Percentiles rank a stretch among this genome's conserved stretches.
phyloP scores from a whole-genome alignment of 371 early-diverging fungal genomes.

The Funneliformis caledonium region DNA sequence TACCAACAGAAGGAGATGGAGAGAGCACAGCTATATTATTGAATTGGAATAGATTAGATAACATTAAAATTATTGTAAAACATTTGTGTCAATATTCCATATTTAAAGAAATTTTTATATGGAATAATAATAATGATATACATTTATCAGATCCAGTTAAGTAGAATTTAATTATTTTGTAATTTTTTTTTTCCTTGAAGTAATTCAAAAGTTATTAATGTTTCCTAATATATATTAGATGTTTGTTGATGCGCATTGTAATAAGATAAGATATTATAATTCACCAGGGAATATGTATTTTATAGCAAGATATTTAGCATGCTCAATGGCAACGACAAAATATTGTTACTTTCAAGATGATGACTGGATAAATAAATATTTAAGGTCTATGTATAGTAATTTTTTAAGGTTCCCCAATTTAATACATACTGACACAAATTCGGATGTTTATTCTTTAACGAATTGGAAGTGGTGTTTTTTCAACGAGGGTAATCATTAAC shows the following conservation, averaged over 20 bases:
- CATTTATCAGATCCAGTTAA: slow-evolving; percentile 56
- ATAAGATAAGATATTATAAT: slow-evolving; percentile 56
- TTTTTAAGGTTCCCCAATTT: slow-evolving; percentile 61
- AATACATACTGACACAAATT: slow-evolving; percentile 61
- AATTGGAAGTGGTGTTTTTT: slow-evolving; percentile 73
- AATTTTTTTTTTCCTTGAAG: not conserved
- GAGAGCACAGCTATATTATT: slow-evolving; percentile 60
- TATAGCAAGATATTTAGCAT: slow-evolving; percentile 65
- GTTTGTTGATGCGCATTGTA: slow-evolving; percentile 49
- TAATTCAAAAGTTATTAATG: not conserved
- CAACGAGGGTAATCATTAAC: slow-evolving; percentile 57
- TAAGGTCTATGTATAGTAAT: slow-evolving; percentile 65
- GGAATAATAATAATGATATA: slow-evolving; percentile 63
- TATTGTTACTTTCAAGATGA: slow-evolving; percentile 72
- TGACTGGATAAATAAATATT: slow-evolving; percentile 48
- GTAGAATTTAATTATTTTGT: not conserved
- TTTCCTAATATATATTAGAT: slow-evolving; percentile 35
- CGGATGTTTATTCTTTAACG: slow-evolving; percentile 56
- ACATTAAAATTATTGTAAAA: slow-evolving; percentile 53
- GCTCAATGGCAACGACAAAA: slow-evolving; percentile 60
- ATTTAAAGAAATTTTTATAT: slow-evolving; percentile 61
- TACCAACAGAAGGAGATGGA: slow-evolving; percentile 60
- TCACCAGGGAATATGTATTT: slow-evolving; percentile 56
- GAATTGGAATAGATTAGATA: slow-evolving; percentile 49
- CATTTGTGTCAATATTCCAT: slow-evolving; percentile 64